Conservation (phyloP, 1,139 yeast species). For the Protomyces pachydermus region DNA sequence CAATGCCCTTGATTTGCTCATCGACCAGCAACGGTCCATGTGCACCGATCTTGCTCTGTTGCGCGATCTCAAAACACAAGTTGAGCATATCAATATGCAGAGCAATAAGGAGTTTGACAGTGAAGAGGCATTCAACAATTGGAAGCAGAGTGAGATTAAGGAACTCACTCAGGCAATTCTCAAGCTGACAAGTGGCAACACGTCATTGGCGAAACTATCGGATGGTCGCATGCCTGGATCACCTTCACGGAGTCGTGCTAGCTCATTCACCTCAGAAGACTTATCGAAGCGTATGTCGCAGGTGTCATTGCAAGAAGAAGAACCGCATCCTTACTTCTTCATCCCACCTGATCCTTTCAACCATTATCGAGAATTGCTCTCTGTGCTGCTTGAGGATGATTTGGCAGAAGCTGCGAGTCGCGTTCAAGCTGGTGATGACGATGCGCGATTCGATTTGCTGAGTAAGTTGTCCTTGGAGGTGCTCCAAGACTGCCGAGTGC, state of each 20-base stretch:
- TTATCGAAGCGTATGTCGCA: neutral
- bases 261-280: neutral
- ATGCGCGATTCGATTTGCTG: neutral
- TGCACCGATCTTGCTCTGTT: neutral
- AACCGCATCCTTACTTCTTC: neutral
- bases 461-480: constrained; percentile 3
- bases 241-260: neutral
- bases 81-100: neutral
- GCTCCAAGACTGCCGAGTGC: neutral
- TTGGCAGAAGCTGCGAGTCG: neutral
- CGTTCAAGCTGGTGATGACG: neutral
- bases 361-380: neutral
- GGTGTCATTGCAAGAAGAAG: neutral
- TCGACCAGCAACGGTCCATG: neutral
- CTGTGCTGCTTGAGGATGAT: constrained; percentile 7
- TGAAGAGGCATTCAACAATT: neutral
- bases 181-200: constrained; percentile 12
- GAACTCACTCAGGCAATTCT: constrained; percentile 5
- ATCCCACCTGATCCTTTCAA: constrained; percentile 6
- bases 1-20: constrained; percentile 4
- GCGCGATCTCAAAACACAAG: constrained; percentile 8
- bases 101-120: neutral
- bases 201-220: neutral
- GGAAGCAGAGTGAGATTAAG: constrained; percentile 9
- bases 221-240: neutral